These are phyloP conservation scores for Trichoderma brevicompactum DNA, from an alignment of 2,329 filamentous ascomycete genomes.

Conservation along the genomic window DNA sequence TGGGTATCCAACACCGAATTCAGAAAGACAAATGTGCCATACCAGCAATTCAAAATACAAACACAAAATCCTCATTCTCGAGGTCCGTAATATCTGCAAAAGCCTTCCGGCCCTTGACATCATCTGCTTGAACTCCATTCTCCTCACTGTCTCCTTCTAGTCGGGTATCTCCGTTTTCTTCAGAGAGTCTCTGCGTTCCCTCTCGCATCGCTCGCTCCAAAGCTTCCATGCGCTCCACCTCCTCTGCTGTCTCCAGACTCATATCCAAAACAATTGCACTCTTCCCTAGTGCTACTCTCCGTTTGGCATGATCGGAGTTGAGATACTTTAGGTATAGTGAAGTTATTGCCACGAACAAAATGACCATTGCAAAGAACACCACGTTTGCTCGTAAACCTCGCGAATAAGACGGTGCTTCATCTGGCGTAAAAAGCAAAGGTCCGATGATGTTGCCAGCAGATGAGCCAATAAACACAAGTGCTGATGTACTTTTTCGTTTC, in stretches of 20 bases:
- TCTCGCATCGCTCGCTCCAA: conserved; percentile 35
- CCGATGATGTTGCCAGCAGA: conserved; percentile 70
- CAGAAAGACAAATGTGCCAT: background rate
- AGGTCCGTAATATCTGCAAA: conserved; percentile 60
- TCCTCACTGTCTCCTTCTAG: conserved; percentile 29
- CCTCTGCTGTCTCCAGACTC: conserved; percentile 58
- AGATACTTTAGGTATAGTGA: conserved; percentile 55
- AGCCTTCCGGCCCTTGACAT: conserved; percentile 35
- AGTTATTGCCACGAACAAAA: conserved; percentile 51
- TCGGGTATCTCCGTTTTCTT: conserved; percentile 22
- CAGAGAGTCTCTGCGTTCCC: conserved; percentile 26
- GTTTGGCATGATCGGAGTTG: conserved; percentile 59
- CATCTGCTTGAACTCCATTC: conserved; percentile 26
- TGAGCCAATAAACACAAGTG: conserved; percentile 66
- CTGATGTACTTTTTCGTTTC: conserved; percentile 69
- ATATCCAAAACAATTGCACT: conserved; percentile 60
- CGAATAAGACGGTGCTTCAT: conserved; percentile 46
- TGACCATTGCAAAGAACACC: conserved; percentile 63
- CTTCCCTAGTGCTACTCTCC: conserved; percentile 63
- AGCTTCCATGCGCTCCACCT: conserved; percentile 45
- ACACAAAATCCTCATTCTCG: conserved; percentile 67
- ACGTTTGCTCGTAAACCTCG: conserved; percentile 64
- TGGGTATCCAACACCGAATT: background rate
- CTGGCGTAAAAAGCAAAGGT: conserved; percentile 65
- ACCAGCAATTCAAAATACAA: conserved; percentile 48